These are phyloP conservation scores for Pyrenula massariospora DNA, from an alignment of 495 filamentous ascomycete genomes.

Conservation along the genomic window DNA sequence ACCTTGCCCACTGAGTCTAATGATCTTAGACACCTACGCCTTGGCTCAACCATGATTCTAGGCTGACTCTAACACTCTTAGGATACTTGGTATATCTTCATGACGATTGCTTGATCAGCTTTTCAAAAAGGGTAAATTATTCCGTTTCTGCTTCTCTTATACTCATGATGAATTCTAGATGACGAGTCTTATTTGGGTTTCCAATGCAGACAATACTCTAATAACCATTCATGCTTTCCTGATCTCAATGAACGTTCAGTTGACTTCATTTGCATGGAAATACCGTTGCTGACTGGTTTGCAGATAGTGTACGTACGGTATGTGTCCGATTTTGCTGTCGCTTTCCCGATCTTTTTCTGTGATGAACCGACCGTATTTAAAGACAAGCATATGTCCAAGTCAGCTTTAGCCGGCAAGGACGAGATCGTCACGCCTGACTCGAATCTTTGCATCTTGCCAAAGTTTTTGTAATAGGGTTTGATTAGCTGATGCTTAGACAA, in stretches of 20 bases:
- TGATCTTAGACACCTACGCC: too few species aligned
- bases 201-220: slow-evolving; percentile 44
- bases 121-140: too few species aligned
- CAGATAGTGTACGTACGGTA: slow-evolving; percentile 6
- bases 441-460: background rate
- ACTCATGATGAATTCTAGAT: slow-evolving; percentile 45
- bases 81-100: too few species aligned
- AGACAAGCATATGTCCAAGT: slow-evolving; percentile 55
- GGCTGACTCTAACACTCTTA: background rate
- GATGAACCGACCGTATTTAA: slow-evolving; percentile 40
- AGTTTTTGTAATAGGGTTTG: background rate
- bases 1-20: slow-evolving; percentile 91
- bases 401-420: slow-evolving; percentile 30
- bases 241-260: too few species aligned
- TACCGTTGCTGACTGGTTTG: slow-evolving; percentile 13
- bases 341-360: slow-evolving; percentile 14
- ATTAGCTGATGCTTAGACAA: slow-evolving; percentile 4
- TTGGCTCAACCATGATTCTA: background rate
- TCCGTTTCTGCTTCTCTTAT: slow-evolving; percentile 14
- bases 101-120: too few species aligned
- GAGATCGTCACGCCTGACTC: slow-evolving; percentile 38
- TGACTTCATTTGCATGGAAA: slow-evolving; percentile 2
- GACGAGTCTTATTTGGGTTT: slow-evolving; percentile 53
- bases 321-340: background rate
- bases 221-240: slow-evolving; percentile 50